Evolutionary conservation across 257 asterid species (phyloP).

Genomic region (Fraxinus anomala): DNA sequence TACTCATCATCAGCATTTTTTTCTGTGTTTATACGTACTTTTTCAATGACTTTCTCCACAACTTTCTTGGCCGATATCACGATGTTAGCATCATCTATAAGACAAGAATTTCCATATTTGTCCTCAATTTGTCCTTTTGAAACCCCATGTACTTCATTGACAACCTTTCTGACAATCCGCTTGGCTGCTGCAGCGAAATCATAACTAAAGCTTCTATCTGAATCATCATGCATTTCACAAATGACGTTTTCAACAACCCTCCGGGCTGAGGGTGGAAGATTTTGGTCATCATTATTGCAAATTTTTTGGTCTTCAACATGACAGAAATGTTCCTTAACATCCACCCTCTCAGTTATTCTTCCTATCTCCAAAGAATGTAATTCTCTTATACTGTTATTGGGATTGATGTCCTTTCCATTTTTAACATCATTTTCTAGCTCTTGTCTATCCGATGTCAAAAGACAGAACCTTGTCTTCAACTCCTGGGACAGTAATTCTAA

Average conservation of each 20-base stretch:
- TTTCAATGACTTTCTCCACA: slow-evolving; percentile 25
- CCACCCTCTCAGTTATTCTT: not conserved
- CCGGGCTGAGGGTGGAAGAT: not conserved
- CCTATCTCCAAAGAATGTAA: not conserved
- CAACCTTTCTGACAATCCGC: slow-evolving; percentile 4
- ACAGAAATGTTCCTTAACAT: not conserved
- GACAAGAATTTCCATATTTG: slow-evolving; percentile 17
- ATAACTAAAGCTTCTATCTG: slow-evolving; percentile 20
- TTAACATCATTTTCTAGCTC: slow-evolving; percentile 19
- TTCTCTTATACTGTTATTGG: not conserved
- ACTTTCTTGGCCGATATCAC: slow-evolving; percentile 33
- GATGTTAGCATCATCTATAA: slow-evolving; percentile 11
- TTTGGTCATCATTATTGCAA: not conserved
- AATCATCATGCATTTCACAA: slow-evolving; percentile 7
- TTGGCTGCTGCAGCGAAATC: slow-evolving; percentile 23
- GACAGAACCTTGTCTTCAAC: slow-evolving; percentile 19
- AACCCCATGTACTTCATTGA: slow-evolving; percentile 12
- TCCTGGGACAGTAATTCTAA: slow-evolving; percentile 51
- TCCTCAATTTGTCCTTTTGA: slow-evolving; percentile 22
- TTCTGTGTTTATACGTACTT: slow-evolving; percentile 28
- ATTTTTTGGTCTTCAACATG: slow-evolving; percentile 14
- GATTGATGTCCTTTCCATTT: slow-evolving; percentile 8
- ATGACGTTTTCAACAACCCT: not conserved
- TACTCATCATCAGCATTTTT: slow-evolving; percentile 22
- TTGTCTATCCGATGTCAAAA: not conserved